Base-by-base conservation (phyloP, 352 stramenopile species). In the Phytopythium chamaehyphon region DNA sequence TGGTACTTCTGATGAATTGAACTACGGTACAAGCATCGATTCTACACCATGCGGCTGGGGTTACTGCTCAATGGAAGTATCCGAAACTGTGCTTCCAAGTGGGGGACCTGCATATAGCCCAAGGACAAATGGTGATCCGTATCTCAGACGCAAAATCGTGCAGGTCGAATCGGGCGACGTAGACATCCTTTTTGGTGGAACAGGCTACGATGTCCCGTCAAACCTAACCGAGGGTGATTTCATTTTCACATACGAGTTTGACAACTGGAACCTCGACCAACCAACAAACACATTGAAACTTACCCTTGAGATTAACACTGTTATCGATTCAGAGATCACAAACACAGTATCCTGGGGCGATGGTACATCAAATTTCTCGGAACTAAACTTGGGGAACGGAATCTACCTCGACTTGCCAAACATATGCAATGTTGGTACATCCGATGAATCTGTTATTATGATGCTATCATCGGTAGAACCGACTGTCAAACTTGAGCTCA, bases 171-270 rank as follows among this genome's bases (percentile, higher is more conserved):
- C 44, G 16, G 43, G 44, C 16, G 26, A 12, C n/a, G 44, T 50
- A 31, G 38, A 24, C 24, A 15, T n/a, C 3, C 16, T 40, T 18
- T 7, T 38, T 6, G 44, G 44, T 2, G 44, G 44, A 2, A 19
- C 14, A 11, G n/a, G 14, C n/a, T 8, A n/a, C 9, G n/a, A 1
- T 6, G 15, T 50, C 8, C 44, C 44, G 16, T 24, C 24, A 3
- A 1, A 22, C 6, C 15, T 50, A 22, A 38, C 23, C 9, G 16
- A 18, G 2, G 44, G 44, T 8, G 44, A 50, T 24, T 24, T 50
- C 15, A 50, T 50, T n/a, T 37, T 50, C 26, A 8, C 16, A 19
- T 50, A 39, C 44, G 44, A 50, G 44, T 50, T 50, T 19, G 44
- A 50, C 16, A 22, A 38, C 44, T 50, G 43, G 43, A 14, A 9